Percentiles rank a stretch among this genome's conserved stretches.
Evolutionary conservation across 2,329 filamentous ascomycete genomes (phyloP).

Genomic region (Sclerotiophoma versabilis): DNA sequence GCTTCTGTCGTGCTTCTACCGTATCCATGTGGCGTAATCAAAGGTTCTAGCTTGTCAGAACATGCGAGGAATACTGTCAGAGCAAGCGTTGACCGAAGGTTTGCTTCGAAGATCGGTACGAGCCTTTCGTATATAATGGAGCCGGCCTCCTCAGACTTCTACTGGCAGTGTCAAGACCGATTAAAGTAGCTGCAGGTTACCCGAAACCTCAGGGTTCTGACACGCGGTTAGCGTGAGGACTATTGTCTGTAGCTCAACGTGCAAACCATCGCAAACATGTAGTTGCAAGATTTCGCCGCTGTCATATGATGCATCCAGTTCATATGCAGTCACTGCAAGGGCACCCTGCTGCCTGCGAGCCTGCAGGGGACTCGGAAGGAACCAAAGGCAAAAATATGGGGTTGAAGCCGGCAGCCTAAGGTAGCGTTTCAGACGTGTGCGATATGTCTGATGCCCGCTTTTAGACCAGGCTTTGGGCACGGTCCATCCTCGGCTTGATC

Average conservation of each 20-base stretch:
- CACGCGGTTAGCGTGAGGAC: not conserved
- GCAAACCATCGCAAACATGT: not conserved
- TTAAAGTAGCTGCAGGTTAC: constrained; percentile 13
- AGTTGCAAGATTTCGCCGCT: not conserved
- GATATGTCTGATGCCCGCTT: constrained; percentile 23
- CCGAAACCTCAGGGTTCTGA: constrained; percentile 12
- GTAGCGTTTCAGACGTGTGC: constrained; percentile 29
- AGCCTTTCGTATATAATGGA: constrained; percentile 1
- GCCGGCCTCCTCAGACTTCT: constrained; percentile 1
- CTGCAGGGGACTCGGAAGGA: not conserved
- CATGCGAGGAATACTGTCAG: constrained; percentile 10
- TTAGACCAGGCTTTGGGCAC: constrained; percentile 22
- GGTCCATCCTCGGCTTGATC: constrained; percentile 28
- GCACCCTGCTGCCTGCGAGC: not conserved
- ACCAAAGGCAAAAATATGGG: constrained; percentile 7
- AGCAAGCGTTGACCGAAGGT: constrained; percentile 4
- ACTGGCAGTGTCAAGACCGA: constrained; percentile 14
- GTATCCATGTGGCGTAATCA: not conserved
- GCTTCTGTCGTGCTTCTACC: constrained; percentile 4
- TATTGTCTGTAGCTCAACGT: not conserved
- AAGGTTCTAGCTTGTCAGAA: constrained; percentile 6
- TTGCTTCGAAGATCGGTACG: constrained; percentile 3
- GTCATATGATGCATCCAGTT: not conserved
- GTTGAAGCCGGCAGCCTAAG: constrained; percentile 15
- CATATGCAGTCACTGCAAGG: not conserved